A percentile compares a stretch with the other conserved stretches of the same genome.
Conservation (phyloP, 768 basidiomycete genomes). For the Suillus cothurnatus region DNA sequence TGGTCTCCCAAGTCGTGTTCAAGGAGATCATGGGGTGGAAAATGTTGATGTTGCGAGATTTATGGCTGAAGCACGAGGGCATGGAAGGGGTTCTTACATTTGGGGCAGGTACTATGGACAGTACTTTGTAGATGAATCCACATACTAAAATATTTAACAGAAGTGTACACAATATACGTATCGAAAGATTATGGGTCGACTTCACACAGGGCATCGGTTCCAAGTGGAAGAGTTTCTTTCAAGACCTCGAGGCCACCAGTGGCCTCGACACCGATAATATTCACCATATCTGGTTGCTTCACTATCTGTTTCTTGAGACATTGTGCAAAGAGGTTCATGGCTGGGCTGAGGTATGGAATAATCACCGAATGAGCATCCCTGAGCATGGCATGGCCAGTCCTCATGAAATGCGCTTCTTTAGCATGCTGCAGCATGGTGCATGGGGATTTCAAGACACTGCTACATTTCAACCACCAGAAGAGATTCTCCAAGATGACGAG, state of each 20-base stretch:
- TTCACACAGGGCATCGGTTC: conserved; percentile 37
- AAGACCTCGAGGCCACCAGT: conserved; percentile 40
- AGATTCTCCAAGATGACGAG: not conserved
- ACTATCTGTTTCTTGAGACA: conserved; percentile 36
- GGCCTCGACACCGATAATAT: conserved; percentile 27
- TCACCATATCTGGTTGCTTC: conserved; percentile 43
- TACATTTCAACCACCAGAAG: conserved; percentile 2
- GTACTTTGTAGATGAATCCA: not conserved
- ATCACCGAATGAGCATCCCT: conserved; percentile 22
- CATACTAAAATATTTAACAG: conserved; percentile 18
- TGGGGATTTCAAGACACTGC: not conserved
- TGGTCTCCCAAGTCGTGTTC: conserved; percentile 32
- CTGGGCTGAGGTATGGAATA: conserved; percentile 40
- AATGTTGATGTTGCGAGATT: conserved; percentile 35
- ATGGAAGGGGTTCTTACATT: conserved; percentile 34
- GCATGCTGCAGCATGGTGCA: not conserved
- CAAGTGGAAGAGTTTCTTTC: conserved; percentile 50
- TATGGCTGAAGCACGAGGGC: conserved; percentile 19
- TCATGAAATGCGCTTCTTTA: not conserved
- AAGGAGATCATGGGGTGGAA: conserved; percentile 43
- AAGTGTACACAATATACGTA: conserved; percentile 43
- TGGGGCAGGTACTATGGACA: conserved; percentile 33
- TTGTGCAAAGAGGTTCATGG: conserved; percentile 23
- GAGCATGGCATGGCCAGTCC: not conserved
- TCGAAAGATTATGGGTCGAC: conserved; percentile 43